Percentiles rank a stretch among this genome's conserved stretches.
These are phyloP conservation scores for Spathaspora jeffriesii DNA, from an alignment of 1,139 yeast genomes.

Conservation along the genomic window DNA sequence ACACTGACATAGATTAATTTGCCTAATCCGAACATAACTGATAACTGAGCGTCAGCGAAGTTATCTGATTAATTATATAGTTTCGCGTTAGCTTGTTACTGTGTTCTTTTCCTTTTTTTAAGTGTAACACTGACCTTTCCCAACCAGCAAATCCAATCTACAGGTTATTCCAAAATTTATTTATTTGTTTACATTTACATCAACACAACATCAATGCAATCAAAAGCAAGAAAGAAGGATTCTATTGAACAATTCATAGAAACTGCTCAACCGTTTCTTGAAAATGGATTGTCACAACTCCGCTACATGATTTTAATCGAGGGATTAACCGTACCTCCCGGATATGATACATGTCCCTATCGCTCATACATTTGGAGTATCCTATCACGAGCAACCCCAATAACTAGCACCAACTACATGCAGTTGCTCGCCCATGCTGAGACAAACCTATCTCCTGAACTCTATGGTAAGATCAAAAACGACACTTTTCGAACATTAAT, in stretches of 20 bases:
- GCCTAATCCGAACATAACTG: conserved; percentile 53
- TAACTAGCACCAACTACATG: conserved; percentile 54
- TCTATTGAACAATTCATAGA: conserved; percentile 65
- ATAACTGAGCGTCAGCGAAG: too few relatives aligned
- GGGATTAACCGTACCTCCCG: conserved; percentile 59
- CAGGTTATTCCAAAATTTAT: too few relatives aligned
- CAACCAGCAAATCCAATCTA: too few relatives aligned
- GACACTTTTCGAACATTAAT: conserved; percentile 88
- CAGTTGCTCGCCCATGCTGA: conserved; percentile 60
- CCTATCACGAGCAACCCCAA: conserved; percentile 63
- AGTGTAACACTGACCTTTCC: too few relatives aligned
- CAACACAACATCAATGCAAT: too few relatives aligned
- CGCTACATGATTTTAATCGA: conserved; percentile 79
- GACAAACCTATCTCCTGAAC: conserved; percentile 36
- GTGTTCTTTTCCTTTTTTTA: background rate
- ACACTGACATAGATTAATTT: conserved; percentile 43
- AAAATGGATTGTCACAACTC: conserved; percentile 74
- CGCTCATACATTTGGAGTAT: conserved; percentile 84
- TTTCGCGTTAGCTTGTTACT: background rate
- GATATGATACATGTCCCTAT: conserved; percentile 60
- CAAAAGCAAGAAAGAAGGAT: conserved; percentile 56
- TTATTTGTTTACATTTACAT: too few relatives aligned
- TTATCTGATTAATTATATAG: background rate
- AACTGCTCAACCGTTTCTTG: conserved; percentile 61
- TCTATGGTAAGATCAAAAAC: conserved; percentile 73